Conservation (phyloP, 2,329 filamentous ascomycete genomes). For the Microdochium nivale region DNA sequence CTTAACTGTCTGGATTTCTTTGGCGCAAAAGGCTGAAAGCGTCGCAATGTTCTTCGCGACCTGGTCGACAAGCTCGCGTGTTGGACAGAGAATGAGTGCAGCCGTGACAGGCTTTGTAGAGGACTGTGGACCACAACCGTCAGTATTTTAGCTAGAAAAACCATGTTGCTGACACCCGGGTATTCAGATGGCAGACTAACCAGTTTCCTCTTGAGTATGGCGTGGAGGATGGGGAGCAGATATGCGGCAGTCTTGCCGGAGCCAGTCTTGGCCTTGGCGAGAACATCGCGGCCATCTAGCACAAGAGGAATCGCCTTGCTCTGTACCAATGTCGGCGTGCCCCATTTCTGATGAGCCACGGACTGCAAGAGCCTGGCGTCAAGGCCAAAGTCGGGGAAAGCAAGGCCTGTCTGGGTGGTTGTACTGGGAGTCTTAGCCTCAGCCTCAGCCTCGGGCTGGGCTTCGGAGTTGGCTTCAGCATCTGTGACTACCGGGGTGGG, state of each 20-base stretch:
- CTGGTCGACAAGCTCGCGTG: slow-evolving; percentile 88
- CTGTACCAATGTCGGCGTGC: slow-evolving; percentile 83
- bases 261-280: slow-evolving; percentile 89
- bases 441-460: neutral
- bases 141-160: neutral
- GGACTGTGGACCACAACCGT: slow-evolving; percentile 23
- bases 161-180: neutral
- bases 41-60: slow-evolving; percentile 70
- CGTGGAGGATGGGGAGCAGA: slow-evolving; percentile 78
- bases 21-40: slow-evolving; percentile 75
- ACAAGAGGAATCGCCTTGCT: slow-evolving; percentile 80
- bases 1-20: slow-evolving; percentile 75
- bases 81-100: slow-evolving; percentile 86
- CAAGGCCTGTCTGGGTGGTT: slow-evolving; percentile 26
- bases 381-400: slow-evolving; percentile 71
- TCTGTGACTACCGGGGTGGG: slow-evolving; percentile 26
- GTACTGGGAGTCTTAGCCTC: slow-evolving; percentile 2
- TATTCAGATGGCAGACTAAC: slow-evolving; percentile 21
- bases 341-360: slow-evolving; percentile 74
- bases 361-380: slow-evolving; percentile 82
- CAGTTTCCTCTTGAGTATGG: slow-evolving; percentile 70
- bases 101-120: slow-evolving; percentile 49
- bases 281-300: slow-evolving; percentile 77
- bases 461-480: slow-evolving; percentile 13
- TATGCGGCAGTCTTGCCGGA: slow-evolving; percentile 98